Conservation (phyloP, 2,329 filamentous ascomycete genomes). For the Aspergillus udagawae region DNA sequence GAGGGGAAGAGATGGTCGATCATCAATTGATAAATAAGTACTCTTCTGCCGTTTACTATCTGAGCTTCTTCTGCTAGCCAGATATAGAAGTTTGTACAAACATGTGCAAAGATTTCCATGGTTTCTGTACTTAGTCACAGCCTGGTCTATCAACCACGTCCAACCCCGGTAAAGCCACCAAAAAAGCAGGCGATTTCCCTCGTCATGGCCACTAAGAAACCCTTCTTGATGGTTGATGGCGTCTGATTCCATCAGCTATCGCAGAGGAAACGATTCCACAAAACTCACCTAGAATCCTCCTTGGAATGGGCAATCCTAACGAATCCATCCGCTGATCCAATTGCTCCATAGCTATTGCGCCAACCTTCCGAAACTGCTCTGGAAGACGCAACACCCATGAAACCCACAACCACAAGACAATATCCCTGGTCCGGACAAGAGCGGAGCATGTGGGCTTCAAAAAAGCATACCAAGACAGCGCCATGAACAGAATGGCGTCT, state of each 20-base stretch:
- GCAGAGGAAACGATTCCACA: too few species aligned
- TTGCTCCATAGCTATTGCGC: neutral
- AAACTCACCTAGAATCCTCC: neutral
- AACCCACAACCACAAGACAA: neutral
- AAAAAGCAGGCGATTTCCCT: neutral
- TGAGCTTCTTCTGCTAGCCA: too few species aligned
- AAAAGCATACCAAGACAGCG: neutral
- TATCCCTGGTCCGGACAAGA: neutral
- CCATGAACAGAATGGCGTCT: neutral
- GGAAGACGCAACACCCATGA: neutral
- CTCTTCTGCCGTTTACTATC: too few species aligned
- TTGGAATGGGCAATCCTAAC: neutral
- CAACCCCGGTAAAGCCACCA: neutral
- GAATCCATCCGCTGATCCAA: neutral
- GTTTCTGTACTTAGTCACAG: too few species aligned
- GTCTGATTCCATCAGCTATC: neutral
- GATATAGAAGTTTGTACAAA: too few species aligned
- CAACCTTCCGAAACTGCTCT: neutral
- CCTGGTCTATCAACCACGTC: too few species aligned
- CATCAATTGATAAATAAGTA: too few species aligned
- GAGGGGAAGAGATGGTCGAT: neutral
- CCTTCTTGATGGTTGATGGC: neutral
- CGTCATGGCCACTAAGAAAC: neutral
- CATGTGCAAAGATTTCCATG: neutral
- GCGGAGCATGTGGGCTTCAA: neutral